Evolutionary conservation across 306 rosid species (phyloP).

Genomic region (Inga leiocalycina): DNA sequence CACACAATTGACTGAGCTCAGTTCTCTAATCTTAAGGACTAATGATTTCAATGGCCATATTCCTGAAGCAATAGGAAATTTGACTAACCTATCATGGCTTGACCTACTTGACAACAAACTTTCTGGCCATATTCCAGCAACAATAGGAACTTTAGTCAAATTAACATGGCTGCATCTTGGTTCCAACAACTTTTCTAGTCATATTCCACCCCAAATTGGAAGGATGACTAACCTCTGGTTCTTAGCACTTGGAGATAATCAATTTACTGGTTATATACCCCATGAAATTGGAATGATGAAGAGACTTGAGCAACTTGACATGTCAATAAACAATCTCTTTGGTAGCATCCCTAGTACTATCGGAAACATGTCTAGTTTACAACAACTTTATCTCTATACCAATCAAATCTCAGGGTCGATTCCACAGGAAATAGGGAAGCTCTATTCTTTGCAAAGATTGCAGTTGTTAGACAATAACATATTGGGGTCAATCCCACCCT

Average conservation of each 20-base stretch:
- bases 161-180: too few species aligned
- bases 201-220: not conserved
- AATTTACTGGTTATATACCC: not conserved
- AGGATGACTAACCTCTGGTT: not conserved
- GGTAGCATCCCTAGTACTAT: not conserved
- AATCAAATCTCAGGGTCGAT: not conserved
- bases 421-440: not conserved
- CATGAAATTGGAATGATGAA: not conserved
- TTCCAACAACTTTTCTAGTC: not conserved
- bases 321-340: not conserved
- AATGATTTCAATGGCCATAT: not conserved
- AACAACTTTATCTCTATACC: not conserved
- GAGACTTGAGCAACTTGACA: not conserved
- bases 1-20: not conserved
- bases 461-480: not conserved
- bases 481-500: not conserved
- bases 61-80: not conserved
- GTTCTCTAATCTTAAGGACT: fast-evolving
- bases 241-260: not conserved
- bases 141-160: too few species aligned
- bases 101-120: not conserved
- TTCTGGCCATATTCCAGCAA: not conserved
- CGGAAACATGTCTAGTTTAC: not conserved
- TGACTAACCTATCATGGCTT: not conserved
- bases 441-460: not conserved